A percentile compares a stretch with the other conserved stretches of the same genome.
Conservation (phyloP, 2,329 filamentous ascomycete species). For the Aspergillus aculeatus region DNA sequence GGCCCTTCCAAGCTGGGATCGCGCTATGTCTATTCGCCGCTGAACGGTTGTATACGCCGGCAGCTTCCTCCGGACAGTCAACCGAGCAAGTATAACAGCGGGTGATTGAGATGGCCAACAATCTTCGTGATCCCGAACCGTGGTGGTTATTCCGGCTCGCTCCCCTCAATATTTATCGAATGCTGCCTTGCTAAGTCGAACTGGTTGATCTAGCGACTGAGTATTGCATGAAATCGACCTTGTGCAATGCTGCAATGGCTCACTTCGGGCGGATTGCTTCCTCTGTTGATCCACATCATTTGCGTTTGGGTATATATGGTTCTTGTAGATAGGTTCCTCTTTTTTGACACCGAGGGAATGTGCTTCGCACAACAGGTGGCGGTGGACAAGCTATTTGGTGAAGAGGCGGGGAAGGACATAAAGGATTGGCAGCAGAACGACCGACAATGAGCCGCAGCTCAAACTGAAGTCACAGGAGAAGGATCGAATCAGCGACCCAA, state of each 20-base stretch:
- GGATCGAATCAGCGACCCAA: neutral
- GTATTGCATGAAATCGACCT: too few species aligned
- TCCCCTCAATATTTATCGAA: neutral
- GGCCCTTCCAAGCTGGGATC: neutral
- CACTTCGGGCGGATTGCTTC: constrained; percentile 1
- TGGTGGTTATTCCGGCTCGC: neutral
- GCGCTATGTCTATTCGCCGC: neutral
- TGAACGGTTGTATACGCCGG: neutral
- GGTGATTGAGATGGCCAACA: neutral
- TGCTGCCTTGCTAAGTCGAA: neutral
- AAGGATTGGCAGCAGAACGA: neutral
- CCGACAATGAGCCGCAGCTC: neutral
- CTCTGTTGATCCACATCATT: constrained; percentile 7
- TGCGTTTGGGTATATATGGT: constrained; percentile 15
- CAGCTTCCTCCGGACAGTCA: neutral
- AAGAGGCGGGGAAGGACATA: neutral
- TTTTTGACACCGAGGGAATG: constrained; percentile 15
- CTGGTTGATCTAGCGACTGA: neutral
- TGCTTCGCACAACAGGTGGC: constrained; percentile 3
- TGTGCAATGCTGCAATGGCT: neutral
- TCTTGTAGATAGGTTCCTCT: constrained; percentile 39
- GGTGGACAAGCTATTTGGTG: neutral
- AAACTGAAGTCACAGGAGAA: neutral
- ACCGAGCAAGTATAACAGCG: neutral
- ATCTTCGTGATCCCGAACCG: neutral